Evolutionary conservation across 2,329 filamentous ascomycete species (phyloP).

Genomic region (Colletotrichum liaoningense): DNA sequence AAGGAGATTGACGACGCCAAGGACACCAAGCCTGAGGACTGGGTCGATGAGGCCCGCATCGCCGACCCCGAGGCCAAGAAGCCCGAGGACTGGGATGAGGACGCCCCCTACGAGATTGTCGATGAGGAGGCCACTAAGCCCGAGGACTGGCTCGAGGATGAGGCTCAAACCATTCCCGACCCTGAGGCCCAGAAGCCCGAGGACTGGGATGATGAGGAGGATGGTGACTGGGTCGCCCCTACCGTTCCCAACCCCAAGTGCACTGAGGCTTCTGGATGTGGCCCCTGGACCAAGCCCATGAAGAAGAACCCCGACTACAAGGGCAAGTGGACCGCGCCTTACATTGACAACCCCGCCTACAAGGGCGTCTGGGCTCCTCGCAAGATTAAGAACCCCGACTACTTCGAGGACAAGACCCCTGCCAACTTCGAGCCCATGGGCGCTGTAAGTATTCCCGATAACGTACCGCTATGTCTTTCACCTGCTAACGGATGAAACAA

Average conservation of each 20-base stretch:
- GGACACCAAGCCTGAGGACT: conserved; percentile 93
- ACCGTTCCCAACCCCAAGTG: conserved; percentile 97
- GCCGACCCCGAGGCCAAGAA: conserved; percentile 92
- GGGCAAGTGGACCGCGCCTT: conserved; percentile 96
- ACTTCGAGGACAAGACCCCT: conserved; percentile 96
- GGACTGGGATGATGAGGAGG: conserved; percentile 99
- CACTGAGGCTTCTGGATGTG: conserved; percentile 91
- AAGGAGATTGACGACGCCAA: conserved; percentile 96
- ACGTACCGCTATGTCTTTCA: not conserved
- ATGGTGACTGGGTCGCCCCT: conserved; percentile 95
- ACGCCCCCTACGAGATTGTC: conserved; percentile 94
- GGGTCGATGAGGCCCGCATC: conserved; percentile 95
- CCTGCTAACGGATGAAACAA: not conserved
- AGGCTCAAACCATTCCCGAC: conserved; percentile 85
- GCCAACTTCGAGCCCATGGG: conserved; percentile 98
- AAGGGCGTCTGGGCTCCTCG: conserved; percentile 94
- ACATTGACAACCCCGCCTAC: conserved; percentile 97
- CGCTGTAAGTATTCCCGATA: conserved; percentile 73
- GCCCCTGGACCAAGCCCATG: conserved; percentile 90
- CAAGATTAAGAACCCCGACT: conserved; percentile 97
- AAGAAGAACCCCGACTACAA: conserved; percentile 97
- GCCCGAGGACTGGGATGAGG: conserved; percentile 99
- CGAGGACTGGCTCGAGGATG: conserved; percentile 95
- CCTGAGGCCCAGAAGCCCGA: conserved; percentile 97
- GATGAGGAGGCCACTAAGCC: conserved; percentile 93